phyloP scores from a whole-genome alignment of 192 early-diverging fungal species.

The Chytriomyces sp. region DNA sequence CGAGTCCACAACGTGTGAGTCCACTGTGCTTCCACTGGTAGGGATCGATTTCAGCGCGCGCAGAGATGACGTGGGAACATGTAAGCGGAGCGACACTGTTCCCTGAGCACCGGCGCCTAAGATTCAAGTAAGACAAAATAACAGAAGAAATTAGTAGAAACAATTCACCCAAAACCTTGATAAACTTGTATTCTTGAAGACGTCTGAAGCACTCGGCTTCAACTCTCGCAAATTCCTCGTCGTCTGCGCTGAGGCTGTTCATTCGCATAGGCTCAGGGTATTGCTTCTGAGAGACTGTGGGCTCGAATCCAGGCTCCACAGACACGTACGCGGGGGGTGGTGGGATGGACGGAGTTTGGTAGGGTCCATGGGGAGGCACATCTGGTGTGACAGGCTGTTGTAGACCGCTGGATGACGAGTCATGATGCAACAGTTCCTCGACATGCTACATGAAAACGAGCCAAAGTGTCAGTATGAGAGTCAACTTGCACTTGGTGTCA shows the following conservation, averaged over 20 bases:
- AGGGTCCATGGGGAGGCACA: too few species aligned
- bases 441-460: too few species aligned
- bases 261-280: neutral
- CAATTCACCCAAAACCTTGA: conserved; percentile 4
- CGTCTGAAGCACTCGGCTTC: neutral
- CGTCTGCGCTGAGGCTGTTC: neutral
- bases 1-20: conserved; percentile 11
- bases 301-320: neutral
- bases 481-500: too few species aligned
- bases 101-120: conserved; percentile 27
- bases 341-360: too few species aligned
- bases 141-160: neutral
- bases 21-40: neutral
- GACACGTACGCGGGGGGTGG: neutral
- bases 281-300: neutral
- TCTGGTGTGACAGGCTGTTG: too few species aligned
- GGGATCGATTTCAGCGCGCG: conserved; percentile 29
- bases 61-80: conserved; percentile 21
- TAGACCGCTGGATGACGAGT: too few species aligned
- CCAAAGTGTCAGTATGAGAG: too few species aligned
- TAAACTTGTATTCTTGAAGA: conserved; percentile 31
- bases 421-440: too few species aligned
- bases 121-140: neutral
- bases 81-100: conserved; percentile 26
- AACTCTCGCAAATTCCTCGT: neutral